Evolutionary conservation across 2,329 filamentous ascomycete genomes (phyloP).

Genomic region (Knoxdaviesia proteae): DNA sequence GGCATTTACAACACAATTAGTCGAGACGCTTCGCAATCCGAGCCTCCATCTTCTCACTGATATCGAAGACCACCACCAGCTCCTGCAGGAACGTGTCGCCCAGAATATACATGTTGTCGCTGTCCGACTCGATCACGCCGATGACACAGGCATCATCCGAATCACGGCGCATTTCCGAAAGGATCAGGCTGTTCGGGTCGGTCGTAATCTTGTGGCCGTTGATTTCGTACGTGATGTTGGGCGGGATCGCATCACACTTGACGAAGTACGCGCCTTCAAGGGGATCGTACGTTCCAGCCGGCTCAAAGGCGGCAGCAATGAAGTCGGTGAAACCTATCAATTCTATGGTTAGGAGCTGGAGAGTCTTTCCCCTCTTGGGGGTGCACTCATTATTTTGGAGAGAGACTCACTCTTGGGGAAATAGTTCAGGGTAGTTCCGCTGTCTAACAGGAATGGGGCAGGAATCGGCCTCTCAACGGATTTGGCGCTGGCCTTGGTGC

Average conservation of each 20-base stretch:
- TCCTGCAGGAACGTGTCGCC: slow-evolving; percentile 10
- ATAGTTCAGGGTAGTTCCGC: not conserved
- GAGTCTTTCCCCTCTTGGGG: not conserved
- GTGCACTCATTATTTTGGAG: not conserved
- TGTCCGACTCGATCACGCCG: slow-evolving; percentile 1
- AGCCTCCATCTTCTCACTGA: not conserved
- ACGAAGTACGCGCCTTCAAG: not conserved
- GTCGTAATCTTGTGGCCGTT: not conserved
- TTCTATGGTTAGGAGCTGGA: not conserved
- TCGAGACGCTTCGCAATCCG: not conserved
- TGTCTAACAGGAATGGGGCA: not conserved
- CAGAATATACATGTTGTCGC: slow-evolving; percentile 6
- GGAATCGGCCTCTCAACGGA: not conserved
- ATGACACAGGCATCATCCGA: slow-evolving; percentile 1
- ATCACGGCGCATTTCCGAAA: not conserved
- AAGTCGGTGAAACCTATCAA: not conserved
- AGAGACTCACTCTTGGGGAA: not conserved
- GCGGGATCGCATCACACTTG: not conserved
- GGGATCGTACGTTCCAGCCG: not conserved
- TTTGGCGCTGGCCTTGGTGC: not conserved
- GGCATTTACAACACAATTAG: too few species aligned
- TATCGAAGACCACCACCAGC: slow-evolving; percentile 5
- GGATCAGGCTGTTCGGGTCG: not conserved
- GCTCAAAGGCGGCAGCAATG: not conserved
- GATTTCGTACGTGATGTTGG: not conserved